phyloP scores from a whole-genome alignment of 768 basidiomycete genomes.

The Mycena epipterygia region DNA sequence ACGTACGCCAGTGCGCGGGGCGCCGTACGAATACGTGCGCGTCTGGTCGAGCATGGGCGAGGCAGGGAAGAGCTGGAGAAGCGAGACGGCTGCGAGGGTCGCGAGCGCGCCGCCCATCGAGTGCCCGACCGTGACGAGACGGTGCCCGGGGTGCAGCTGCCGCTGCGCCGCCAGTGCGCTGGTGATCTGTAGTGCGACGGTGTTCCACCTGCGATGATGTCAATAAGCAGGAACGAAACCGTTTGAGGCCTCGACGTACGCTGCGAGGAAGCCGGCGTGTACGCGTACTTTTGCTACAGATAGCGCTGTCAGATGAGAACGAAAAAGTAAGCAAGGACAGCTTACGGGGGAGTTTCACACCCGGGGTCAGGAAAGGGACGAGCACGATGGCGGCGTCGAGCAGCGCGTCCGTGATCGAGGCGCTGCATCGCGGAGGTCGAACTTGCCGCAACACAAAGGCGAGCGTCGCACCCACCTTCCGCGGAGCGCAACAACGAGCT shows the following conservation, averaged over 20 bases:
- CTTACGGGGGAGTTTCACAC: constrained; percentile 58
- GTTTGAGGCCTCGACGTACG: constrained; percentile 47
- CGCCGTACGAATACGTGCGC: constrained; percentile 64
- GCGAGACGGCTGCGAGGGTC: constrained; percentile 59
- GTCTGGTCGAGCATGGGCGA: constrained; percentile 46
- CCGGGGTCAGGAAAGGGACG: constrained; percentile 60
- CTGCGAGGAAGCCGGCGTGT: constrained; percentile 65
- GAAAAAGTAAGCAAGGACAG: not conserved
- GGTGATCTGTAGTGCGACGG: constrained; percentile 57
- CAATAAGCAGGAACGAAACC: not conserved
- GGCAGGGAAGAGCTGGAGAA: constrained; percentile 58
- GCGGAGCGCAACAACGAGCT: constrained; percentile 63
- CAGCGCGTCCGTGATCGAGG: constrained; percentile 56
- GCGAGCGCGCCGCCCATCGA: constrained; percentile 69
- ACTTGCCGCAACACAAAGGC: not conserved
- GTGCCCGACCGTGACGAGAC: constrained; percentile 64
- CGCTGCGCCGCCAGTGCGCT: constrained; percentile 53
- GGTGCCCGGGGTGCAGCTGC: constrained; percentile 49
- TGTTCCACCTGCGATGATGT: constrained; percentile 59
- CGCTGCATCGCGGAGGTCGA: constrained; percentile 44
- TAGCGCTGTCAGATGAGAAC: too few species aligned
- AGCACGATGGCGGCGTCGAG: constrained; percentile 58
- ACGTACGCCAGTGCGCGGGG: constrained; percentile 63
- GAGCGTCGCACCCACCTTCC: constrained; percentile 56
- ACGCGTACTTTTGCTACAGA: constrained; percentile 55